phyloP scores from a whole-genome alignment of 2,329 filamentous ascomycete genomes.

The Curvularia verruculosa region DNA sequence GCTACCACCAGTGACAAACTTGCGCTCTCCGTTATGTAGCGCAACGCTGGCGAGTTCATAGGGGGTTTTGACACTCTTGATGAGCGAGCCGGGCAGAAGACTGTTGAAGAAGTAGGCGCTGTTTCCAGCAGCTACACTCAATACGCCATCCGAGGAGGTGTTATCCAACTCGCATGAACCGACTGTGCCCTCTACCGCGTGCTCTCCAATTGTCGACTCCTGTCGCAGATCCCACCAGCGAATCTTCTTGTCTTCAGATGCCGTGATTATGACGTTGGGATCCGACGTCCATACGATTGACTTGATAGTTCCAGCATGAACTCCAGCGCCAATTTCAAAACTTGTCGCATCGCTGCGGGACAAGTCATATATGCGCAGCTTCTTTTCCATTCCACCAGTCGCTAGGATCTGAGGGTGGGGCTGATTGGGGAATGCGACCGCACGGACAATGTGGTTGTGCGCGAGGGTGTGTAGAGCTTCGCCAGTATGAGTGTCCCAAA shows the following conservation, averaged over 20 bases:
- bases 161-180: conserved; percentile 85
- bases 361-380: conserved; percentile 90
- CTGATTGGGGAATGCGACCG: conserved; percentile 81
- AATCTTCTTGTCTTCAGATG: conserved; percentile 86
- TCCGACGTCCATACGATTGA: conserved; percentile 93
- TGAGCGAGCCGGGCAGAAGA: conserved; percentile 66
- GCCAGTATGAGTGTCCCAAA: conserved; percentile 96
- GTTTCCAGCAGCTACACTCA: conserved; percentile 94
- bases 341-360: conserved; percentile 63
- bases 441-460: conserved; percentile 94
- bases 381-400: conserved; percentile 95
- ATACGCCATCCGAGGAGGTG: conserved; percentile 68
- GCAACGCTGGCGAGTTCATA: conserved; percentile 92
- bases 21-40: conserved; percentile 78
- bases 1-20: conserved; percentile 87
- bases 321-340: conserved; percentile 85
- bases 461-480: conserved; percentile 85
- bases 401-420: conserved; percentile 80
- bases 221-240: conserved; percentile 92
- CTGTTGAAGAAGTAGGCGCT: conserved; percentile 92
- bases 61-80: conserved; percentile 80
- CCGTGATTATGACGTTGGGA: conserved; percentile 86
- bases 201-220: conserved; percentile 75
- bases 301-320: conserved; percentile 89
- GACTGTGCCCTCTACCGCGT: conserved; percentile 81